These are phyloP conservation scores for Epicoccum nigrum DNA, from an alignment of 2,329 filamentous ascomycete species.

Conservation along the genomic window DNA sequence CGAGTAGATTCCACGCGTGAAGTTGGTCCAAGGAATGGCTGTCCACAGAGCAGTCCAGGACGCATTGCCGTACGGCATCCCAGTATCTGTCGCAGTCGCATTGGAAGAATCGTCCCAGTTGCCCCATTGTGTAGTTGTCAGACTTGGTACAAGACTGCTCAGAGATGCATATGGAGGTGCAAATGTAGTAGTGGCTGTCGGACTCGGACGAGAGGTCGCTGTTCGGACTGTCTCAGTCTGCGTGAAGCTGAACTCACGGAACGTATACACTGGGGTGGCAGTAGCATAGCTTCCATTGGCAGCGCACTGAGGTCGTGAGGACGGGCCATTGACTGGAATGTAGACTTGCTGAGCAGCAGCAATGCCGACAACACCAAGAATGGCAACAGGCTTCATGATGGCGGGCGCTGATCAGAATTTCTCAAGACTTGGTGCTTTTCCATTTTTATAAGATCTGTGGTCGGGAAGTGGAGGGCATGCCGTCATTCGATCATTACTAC, in stretches of 20 bases:
- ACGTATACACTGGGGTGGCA: slow-evolving; percentile 36
- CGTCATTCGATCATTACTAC: neutral
- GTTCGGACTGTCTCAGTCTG: slow-evolving; percentile 50
- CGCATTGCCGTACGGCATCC: slow-evolving; percentile 47
- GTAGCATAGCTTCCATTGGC: slow-evolving; percentile 32
- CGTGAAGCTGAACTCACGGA: slow-evolving; percentile 45
- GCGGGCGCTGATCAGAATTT: neutral
- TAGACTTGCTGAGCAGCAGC: slow-evolving; percentile 47
- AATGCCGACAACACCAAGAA: slow-evolving; percentile 16
- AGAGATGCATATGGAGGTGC: slow-evolving; percentile 46
- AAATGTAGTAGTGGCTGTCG: slow-evolving; percentile 43
- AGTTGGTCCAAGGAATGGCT: slow-evolving; percentile 42
- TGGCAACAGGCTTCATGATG: slow-evolving; percentile 22
- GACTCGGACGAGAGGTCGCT: slow-evolving; percentile 44
- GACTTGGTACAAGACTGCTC: slow-evolving; percentile 43
- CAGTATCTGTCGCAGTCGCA: slow-evolving; percentile 41
- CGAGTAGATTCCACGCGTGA: slow-evolving; percentile 50
- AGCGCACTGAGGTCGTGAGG: slow-evolving; percentile 36
- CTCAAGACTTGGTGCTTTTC: neutral
- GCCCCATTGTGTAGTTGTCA: slow-evolving; percentile 51
- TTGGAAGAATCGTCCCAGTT: slow-evolving; percentile 50
- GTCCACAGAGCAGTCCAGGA: slow-evolving; percentile 50
- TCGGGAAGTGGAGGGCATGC: neutral
- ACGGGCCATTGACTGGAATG: slow-evolving; percentile 37
- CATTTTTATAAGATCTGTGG: slow-evolving; percentile 1